These are phyloP conservation scores for Actinidia polygama DNA, from an alignment of 179 eudicot species.

Conservation along the genomic window DNA sequence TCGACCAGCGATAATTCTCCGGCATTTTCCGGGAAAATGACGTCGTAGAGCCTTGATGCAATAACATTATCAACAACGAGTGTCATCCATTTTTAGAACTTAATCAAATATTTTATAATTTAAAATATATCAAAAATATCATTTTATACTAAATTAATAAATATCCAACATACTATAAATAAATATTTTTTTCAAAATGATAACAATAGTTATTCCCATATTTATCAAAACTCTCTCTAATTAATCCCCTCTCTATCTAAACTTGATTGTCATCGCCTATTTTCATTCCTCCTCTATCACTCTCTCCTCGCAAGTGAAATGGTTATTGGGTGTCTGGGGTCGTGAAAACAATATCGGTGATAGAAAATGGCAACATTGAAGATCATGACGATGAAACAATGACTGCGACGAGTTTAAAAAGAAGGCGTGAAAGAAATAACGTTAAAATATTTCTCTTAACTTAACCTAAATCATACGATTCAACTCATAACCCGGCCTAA, in stretches of 20 bases:
- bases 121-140: no score
- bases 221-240: not conserved
- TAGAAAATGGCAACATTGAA: not conserved
- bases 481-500: no score
- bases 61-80: constrained; percentile 14
- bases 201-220: constrained; percentile 17
- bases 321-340: not conserved
- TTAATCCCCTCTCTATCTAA: not conserved
- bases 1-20: constrained; percentile 59
- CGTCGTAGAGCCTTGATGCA: constrained; percentile 47
- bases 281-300: not conserved
- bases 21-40: constrained; percentile 45
- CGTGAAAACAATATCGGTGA: no score
- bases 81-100: no score
- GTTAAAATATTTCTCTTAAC: not conserved
- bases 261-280: no score
- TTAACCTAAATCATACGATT: no score
- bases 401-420: not conserved
- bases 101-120: no score
- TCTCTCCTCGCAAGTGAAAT: not conserved
- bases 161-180: no score
- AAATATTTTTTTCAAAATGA: constrained; percentile 21
- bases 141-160: no score
- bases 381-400: not conserved
- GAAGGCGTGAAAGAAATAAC: not conserved